Conservation (phyloP, 805 yeast genomes). For the Candida ulmi region DNA sequence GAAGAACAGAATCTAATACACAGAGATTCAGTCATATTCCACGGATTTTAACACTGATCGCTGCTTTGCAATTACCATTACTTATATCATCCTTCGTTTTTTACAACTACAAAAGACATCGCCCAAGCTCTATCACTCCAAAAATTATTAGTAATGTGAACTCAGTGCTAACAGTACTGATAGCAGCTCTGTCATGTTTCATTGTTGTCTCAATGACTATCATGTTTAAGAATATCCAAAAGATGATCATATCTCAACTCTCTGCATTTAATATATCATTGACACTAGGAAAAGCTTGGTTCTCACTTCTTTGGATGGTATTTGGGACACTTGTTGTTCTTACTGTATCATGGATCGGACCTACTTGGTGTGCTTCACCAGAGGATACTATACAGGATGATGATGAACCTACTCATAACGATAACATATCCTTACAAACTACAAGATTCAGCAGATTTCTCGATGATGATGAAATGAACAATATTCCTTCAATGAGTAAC, state of each 20-base stretch:
- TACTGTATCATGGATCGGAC: slow-evolving; percentile 33
- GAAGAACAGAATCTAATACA: too few relatives aligned
- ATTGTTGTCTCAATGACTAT: slow-evolving; percentile 28
- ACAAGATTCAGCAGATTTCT: background rate
- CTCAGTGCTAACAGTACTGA: slow-evolving; percentile 31
- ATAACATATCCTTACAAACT: background rate
- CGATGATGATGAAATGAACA: background rate
- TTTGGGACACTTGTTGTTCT: slow-evolving; percentile 17
- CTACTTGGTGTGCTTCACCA: slow-evolving; percentile 52
- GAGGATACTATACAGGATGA: slow-evolving; percentile 5
- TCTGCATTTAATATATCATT: slow-evolving; percentile 42
- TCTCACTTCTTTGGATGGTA: slow-evolving; percentile 34
- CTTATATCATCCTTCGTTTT: background rate
- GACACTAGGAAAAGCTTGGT: slow-evolving; percentile 37
- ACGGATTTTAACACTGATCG: background rate
- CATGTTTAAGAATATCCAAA: slow-evolving; percentile 18
- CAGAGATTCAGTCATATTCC: background rate
- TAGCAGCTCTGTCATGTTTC: slow-evolving; percentile 26
- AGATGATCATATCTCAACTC: slow-evolving; percentile 33
- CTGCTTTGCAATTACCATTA: background rate
- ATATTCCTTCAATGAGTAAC: background rate
- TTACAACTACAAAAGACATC: slow-evolving; percentile 18
- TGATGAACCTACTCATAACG: background rate
- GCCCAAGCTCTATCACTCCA: background rate
- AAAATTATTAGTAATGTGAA: slow-evolving; percentile 29